Evolutionary conservation across 2,329 filamentous ascomycete genomes (phyloP), one percentile per base, ranked within the genome.

Genomic region (Ophiosphaerella narmari): DNA sequence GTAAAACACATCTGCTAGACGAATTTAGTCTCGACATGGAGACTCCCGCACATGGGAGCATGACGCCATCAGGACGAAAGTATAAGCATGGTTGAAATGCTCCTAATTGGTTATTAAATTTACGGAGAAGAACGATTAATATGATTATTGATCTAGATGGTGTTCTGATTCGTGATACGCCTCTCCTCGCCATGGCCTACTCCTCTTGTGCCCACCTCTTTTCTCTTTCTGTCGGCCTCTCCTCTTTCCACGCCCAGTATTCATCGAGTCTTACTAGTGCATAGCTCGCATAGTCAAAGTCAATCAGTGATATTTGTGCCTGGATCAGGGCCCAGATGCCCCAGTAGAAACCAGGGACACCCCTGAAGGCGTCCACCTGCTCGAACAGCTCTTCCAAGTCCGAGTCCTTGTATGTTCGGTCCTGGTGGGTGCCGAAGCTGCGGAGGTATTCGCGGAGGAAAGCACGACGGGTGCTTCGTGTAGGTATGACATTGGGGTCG

Each of bases 281-380:
- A 71, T 97, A 99, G 7, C 83, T 85, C 37, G 91, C 90, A 71
- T 99, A 99, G 75, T 99, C 92, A 68, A 99, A 99, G 70, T 97
- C 90, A 65, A 99, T 99, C 58, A 93, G 85, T 9, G 90, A 96
- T 59, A 99, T 97, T 46, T 85, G 89, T 2, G 92, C 89, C 78
- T 99, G 94, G 59, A 99, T 97, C 56, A 95, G 78, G 7, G 91
- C 89, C 94, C 94, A 99, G 50, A 97, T 91, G 21, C 94, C 94
- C 92, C 85, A 88, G 68, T 86, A 88, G 68, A 99, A 90, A 7
- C 94, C 94, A 0, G 94, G 94, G 12, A 97, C 83, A 37, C 92
- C 94, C 39, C 94, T 84, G 77, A 89, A 99, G 18, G 83, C 73
- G 72, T 99, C 92, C 2, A 99, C 89, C 71, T 97, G 91, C 4